Base-by-base conservation (phyloP, 768 basidiomycete species). In the Tephrocybe sp. region DNA sequence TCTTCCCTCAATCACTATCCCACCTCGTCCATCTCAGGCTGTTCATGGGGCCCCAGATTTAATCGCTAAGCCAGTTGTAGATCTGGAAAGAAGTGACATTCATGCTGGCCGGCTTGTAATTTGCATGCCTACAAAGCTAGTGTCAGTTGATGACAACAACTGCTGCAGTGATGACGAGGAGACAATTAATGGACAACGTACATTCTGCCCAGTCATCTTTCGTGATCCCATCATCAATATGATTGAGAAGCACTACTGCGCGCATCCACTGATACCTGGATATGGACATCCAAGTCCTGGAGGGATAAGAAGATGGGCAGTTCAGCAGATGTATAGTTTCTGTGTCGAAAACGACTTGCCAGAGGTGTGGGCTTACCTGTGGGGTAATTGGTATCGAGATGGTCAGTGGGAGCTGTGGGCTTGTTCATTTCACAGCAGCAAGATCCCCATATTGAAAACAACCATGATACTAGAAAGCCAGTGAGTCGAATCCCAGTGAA, bases 381-480 rank as follows among this genome's bases (percentile, higher is more conserved):
- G 65, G 61, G 52, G 62, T 48, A 64, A 63, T 36, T 64, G 62
- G 62, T 63, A 62, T 47, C 41, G 53, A 13, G n/a, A 16, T 8
- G 58, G 58, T 10, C 54, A 57, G 30, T 67, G 66, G 66, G 61
- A 63, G 36, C 56, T 67, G 1, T 67, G 62, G 65, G 62, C 62
- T 1, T 51, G 60, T 12, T 58, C 55, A 1, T 47, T 34, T 14
- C 39, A 56, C 23, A 32, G 31, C 44, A 16, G 23, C 1, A 48
- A 51, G 20, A 66, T 67, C n/a, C 61, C 65, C 1, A 23, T 53
- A 5, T 38, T 67, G 32, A 66, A 62, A 48, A 66, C 62, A 7
- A 65, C 64, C 7, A 67, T 67, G 65, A 60, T 61, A 32, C 39
- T 63, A 36, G 62, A 69, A 57, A 60, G 56, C 60, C 62, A 66